Base-by-base conservation (phyloP, 768 basidiomycete species). In the Collybiopsis luxurians region DNA sequence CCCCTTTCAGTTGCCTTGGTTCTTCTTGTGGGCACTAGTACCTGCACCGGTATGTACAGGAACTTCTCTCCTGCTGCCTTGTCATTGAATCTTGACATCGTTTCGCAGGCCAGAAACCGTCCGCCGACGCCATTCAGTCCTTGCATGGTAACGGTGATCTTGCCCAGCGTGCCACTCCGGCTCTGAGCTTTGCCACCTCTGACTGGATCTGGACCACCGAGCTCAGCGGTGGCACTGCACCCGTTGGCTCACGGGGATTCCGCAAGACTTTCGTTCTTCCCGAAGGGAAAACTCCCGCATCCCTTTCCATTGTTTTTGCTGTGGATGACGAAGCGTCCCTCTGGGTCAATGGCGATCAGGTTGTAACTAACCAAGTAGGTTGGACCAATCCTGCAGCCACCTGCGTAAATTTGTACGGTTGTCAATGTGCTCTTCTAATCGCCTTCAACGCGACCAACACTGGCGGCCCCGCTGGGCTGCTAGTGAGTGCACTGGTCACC, bases 201-300 rank as follows among this genome's bases (percentile, higher is more conserved):
- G 57, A 57, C 2, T 71, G 70, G 69, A 67, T 71, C 50, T 71
- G 68, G 70, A 63, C 64, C 15, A 40, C 56, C 23, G 59, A 63
- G 34, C 40, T 55, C 10, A 55, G 57, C 3, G 24, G 47, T 21
- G 47, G 47, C n/a, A 48, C 7, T 27, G 47, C 47, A 21, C 61
- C 66, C 17, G 56, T 65, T 3, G 60, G 60, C 28, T 40, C 59
- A 7, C 64, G 68, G 15, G 69, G 67, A 0, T 71, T 71, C 61
- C 64, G 70, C 21, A 65, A 63, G 46, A 65, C 66, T 2, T 61
- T 68, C 53, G 28, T 55, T n/a, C 46, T 57, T 3, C 55, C 66
- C 4, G 49, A 47, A 19, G 67, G 67, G 2, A 66, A 69, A 51
- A 60, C 55, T 17, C 43, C 67, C 2, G 57, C 61, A 23, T 63